Evolutionary conservation across 2,329 filamentous ascomycete genomes (phyloP), one percentile per base, ranked within the genome.

Genomic region (Zymoseptoria brevis): DNA sequence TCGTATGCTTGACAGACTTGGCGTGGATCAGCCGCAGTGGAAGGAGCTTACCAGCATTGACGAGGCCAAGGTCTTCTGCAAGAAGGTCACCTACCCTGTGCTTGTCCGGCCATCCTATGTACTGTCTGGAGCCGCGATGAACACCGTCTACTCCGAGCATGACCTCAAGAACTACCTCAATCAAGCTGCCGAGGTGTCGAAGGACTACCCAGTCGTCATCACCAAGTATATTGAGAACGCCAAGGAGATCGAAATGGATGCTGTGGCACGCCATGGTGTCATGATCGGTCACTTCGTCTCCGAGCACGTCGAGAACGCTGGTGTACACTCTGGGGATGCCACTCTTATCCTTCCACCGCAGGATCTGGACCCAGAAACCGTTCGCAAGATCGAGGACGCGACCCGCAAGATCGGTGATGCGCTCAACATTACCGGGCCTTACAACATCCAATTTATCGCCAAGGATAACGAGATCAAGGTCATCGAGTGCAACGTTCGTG

Each of bases 381-480:
- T 97, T 56, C 79, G 85, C 61, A 86, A 93, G 66, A 97, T 99
- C 59, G 91, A 93, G 74, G 92, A 96, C 74, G 94, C 94, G 2
- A 97, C 94, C 13, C 83, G 87, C 67, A 97, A 97, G 83, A 97
- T 99, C 68, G 94, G 88, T 66, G 87, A 88, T 63, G 93, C 94
- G 16, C 83, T 97, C 60, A 96, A 97, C 73, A 88, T 99, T 58
- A 97, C 94, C 49, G 94, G 94, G 54, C 94, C 94, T 21, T 96
- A 88, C 83, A 99, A 99, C 77, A 99, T 99, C 64, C 94, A 99
- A 74, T 97, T 99, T 79, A 99, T 99, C 70, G 94, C 94, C 69
- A 97, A 97, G 80, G 92, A 97, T 75, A 97, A 97, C 74, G 93
- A 97, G 67, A 97, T 99, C 81, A 97, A 97, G 81, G 94, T 99